Base-by-base conservation (phyloP, 2,329 filamentous ascomycete species). In the Botrytis deweyae region DNA sequence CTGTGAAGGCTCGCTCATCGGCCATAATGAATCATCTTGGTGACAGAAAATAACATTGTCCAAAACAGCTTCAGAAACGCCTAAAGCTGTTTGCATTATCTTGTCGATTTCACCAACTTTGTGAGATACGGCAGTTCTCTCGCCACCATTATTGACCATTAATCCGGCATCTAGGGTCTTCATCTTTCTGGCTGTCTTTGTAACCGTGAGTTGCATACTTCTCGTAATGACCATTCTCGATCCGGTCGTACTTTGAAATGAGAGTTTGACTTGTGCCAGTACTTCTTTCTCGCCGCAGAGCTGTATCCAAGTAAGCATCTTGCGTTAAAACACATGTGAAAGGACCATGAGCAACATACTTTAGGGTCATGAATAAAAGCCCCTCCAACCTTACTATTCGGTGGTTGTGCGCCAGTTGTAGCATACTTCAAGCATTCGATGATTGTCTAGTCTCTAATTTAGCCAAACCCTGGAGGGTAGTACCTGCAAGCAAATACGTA, bases 361-460 rank as follows among this genome's bases (percentile, higher is more conserved):
- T 96, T 96, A n/a, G 96, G 96, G 80, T 99, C 96, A 82, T 99
- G 95, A 76, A 99, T 94, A 82, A 98, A 99, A 68, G 95, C 95
- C 46, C 94, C 95, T 42, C 92, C 92, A 78, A 91, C 92, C 85
- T 88, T 90, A 81, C 91, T 95, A 85, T 98, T 97, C 46, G 96
- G 94, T 1, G 96, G 96, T 66, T 97, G 88, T 80, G 97, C 93
- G 73, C 96, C 97, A 12, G 95, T 98, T 29, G 97, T 98, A 70
- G 93, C 95, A 90, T 98, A 99, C 82, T 98, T 98, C 80, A 99
- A 92, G 82, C 94, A 97, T 83, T 99, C 96, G 83, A 99, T 99
- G 81, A 99, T 97, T 74, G 96, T 98, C 85, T 88, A 73, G n/a
- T 52, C 49, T 40, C 36, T 68, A 25, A 72, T 70, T 80, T 74